A percentile compares a stretch with the other conserved stretches of the same genome.
Conservation (phyloP, 306 rosid genomes). For the Vigna radiata region DNA sequence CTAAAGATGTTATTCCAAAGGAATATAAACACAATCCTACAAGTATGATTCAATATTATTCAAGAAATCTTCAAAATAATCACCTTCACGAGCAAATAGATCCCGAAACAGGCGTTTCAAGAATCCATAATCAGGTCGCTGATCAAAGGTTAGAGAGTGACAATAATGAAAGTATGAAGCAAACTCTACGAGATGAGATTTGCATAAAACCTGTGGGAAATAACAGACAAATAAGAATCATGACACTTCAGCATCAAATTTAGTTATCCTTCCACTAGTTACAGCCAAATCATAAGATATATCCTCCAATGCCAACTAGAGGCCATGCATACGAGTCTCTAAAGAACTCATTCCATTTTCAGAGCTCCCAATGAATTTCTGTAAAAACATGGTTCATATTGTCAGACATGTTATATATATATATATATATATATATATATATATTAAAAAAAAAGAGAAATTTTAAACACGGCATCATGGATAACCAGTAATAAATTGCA, state of each 20-base stretch:
- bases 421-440: too few species aligned
- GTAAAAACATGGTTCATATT: too few species aligned
- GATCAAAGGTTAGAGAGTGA: slow-evolving; percentile 92
- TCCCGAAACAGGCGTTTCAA: slow-evolving; percentile 92
- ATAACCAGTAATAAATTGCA: too few species aligned
- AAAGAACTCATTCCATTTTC: too few species aligned
- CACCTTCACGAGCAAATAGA: slow-evolving; percentile 90
- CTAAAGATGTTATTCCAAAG: slow-evolving; percentile 1
- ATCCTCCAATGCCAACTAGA: too few species aligned
- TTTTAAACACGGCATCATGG: too few species aligned
- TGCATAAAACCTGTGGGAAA: slow-evolving; percentile 78
- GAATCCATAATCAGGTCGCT: slow-evolving; percentile 98
- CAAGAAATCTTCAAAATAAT: slow-evolving; percentile 4
- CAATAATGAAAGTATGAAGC: slow-evolving; percentile 98
- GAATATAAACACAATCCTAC: background rate
- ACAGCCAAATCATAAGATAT: too few species aligned
- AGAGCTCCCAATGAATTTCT: too few species aligned
- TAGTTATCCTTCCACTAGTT: too few species aligned
- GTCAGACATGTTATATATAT: too few species aligned
- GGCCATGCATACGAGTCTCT: too few species aligned
- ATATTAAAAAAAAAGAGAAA: too few species aligned
- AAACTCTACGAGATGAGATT: slow-evolving; percentile 91
- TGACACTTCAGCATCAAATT: background rate
- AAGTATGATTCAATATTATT: background rate
- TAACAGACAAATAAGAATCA: slow-evolving; percentile 37